Evolutionary conservation across 2,329 filamentous ascomycete genomes (phyloP).

Genomic region (Xenoacremonium recifei): DNA sequence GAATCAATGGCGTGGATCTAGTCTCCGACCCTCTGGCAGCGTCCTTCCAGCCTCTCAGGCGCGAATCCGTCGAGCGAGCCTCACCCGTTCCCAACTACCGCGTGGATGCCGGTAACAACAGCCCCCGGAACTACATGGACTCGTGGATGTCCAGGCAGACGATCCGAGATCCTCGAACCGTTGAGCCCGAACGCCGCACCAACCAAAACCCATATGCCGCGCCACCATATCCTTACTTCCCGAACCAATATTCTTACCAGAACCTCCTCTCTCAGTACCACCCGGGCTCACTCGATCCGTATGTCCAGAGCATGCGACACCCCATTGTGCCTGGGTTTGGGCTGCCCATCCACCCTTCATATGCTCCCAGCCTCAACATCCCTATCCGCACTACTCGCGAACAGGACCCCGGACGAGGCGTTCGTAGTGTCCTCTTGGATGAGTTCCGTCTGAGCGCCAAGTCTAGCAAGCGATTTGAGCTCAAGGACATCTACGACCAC

Average conservation of each 20-base stretch:
- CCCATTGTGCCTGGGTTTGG: conserved; percentile 32
- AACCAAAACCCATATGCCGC: conserved; percentile 30
- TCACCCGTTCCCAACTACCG: conserved; percentile 32
- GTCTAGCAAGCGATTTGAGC: conserved; percentile 70
- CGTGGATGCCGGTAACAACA: conserved; percentile 25
- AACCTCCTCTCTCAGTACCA: conserved; percentile 34
- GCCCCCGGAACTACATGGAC: conserved; percentile 30
- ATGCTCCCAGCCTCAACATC: conserved; percentile 27
- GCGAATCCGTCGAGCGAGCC: conserved; percentile 38
- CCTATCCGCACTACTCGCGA: conserved; percentile 45
- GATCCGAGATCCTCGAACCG: conserved; percentile 32
- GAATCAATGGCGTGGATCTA: conserved; percentile 29
- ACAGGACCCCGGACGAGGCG: conserved; percentile 56
- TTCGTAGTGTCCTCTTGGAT: conserved; percentile 72
- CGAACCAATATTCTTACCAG: conserved; percentile 26
- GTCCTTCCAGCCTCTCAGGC: conserved; percentile 30
- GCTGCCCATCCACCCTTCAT: conserved; percentile 32
- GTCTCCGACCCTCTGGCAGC: conserved; percentile 30
- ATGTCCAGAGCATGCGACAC: conserved; percentile 34
- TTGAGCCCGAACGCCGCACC: conserved; percentile 39
- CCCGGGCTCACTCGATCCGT: conserved; percentile 36
- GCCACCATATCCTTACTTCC: too few species aligned
- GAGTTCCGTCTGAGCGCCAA: conserved; percentile 75
- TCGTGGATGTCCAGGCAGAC: conserved; percentile 37
- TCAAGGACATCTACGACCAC: conserved; percentile 85